Evolutionary conservation across 2,329 filamentous ascomycete genomes (phyloP).

Genomic region (Dendryphion nanum): DNA sequence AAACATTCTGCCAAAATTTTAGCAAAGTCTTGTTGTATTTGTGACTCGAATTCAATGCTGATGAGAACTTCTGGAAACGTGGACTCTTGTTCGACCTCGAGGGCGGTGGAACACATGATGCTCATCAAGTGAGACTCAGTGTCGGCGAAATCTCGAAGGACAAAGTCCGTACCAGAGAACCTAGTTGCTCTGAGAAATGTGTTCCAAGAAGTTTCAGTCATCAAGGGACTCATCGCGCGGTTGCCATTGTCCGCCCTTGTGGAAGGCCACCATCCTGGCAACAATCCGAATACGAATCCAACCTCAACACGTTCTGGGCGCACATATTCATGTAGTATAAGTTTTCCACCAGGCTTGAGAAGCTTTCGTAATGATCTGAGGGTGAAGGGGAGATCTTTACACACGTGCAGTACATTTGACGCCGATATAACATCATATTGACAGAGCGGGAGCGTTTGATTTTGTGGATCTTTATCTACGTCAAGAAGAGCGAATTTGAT

Average conservation of each 20-base stretch:
- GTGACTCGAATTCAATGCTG: neutral
- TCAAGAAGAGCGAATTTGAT: constrained; percentile 9
- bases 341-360: constrained; percentile 6
- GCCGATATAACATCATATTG: constrained; percentile 14
- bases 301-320: constrained; percentile 2
- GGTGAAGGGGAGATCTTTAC: constrained; percentile 5
- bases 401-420: constrained; percentile 10
- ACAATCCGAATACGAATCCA: neutral
- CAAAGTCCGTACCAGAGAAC: neutral
- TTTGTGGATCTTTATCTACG: constrained; percentile 10
- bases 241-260: neutral
- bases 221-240: constrained; percentile 2
- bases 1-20: neutral
- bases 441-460: constrained; percentile 35
- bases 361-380: constrained; percentile 10
- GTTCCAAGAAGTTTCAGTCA: neutral
- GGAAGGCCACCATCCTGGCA: neutral
- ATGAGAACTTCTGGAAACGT: neutral
- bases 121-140: neutral
- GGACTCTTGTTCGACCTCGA: neutral
- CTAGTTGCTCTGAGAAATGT: neutral
- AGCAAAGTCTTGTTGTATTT: neutral
- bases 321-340: constrained; percentile 13
- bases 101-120: neutral
- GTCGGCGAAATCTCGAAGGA: neutral